Base-by-base conservation (phyloP, 1,139 yeast genomes). In the Zygosaccharomyces sapae region DNA sequence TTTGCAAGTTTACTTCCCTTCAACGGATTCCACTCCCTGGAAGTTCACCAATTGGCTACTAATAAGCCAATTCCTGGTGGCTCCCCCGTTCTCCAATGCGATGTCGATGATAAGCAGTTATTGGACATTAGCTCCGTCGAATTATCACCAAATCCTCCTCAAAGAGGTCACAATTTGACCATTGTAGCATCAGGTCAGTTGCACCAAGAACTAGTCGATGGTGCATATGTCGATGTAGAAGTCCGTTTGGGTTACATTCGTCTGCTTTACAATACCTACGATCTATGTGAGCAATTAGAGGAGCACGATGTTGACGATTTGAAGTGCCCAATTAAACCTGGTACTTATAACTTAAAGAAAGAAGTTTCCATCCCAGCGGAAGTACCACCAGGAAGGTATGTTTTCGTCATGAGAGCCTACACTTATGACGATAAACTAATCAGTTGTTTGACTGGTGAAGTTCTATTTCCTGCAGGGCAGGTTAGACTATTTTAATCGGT, bases 321-420 rank as follows among this genome's bases (percentile, higher is more conserved):
- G 60, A 65, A 68, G 40, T 92, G 98, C 66, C 98, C 98, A 2
- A 69, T 92, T 48, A 63, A 73, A 46, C 72, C 79, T 56, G 98
- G 97, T 4, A 67, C 70, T 46, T 83, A 87, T 58, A 70, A 72
- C 45, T 70, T 92, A 51, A 68, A 75, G 33, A 88, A 89, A 68
- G 69, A 72, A 40, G 94, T 92, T 30, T 90, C 82, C 58, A 79
- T 92, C 53, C 98, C 98, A 16, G 72, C 75, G n/a, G 94, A 88
- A 67, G 95, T 90, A 20, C 97, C 98, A 50, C 96, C 97, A 25
- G 98, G 97, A 38, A 84, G 79, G 65, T 92, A 92, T 70, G 70
- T 78, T 38, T 95, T 90, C 43, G 73, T 76, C 51, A 97, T 97
- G 16, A 80, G 92, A 62, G 98, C 97, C 4, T 92, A 77, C 70